phyloP scores from a whole-genome alignment of 1,284 basidiomycete genomes.

The Hymenochaete sp. region DNA sequence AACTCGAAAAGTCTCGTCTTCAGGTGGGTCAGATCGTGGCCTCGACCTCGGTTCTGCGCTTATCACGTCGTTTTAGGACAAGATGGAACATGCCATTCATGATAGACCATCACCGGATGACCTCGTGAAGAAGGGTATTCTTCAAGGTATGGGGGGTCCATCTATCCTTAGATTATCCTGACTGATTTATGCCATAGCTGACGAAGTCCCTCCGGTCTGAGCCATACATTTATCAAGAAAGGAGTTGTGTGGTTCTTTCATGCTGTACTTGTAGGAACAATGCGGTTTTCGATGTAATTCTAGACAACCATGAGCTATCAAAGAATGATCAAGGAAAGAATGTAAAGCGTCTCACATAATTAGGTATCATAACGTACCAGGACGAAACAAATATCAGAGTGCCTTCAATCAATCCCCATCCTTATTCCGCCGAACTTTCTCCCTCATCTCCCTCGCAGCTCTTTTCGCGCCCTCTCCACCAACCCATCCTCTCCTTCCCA shows the following conservation, averaged over 20 bases:
- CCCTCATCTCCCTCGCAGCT: slow-evolving; percentile 56
- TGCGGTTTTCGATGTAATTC: background rate
- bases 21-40: slow-evolving; percentile 49
- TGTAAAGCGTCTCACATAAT: no score
- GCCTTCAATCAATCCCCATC: slow-evolving; percentile 19
- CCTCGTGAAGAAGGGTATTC: slow-evolving; percentile 64
- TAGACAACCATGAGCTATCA: no score
- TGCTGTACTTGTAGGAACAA: background rate
- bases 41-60: no score
- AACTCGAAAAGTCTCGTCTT: slow-evolving; percentile 58
- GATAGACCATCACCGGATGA: slow-evolving; percentile 60
- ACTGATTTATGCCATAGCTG: slow-evolving; percentile 9
- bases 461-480: slow-evolving; percentile 58
- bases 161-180: background rate
- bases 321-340: no score
- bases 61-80: slow-evolving; percentile 51
- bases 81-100: slow-evolving; percentile 58
- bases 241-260: background rate
- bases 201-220: slow-evolving; percentile 10
- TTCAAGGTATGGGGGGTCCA: slow-evolving; percentile 35
- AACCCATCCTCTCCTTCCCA: slow-evolving; percentile 68
- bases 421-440: slow-evolving; percentile 32
- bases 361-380: slow-evolving; percentile 1
- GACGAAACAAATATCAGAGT: background rate
- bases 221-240: background rate